These are phyloP conservation scores for Madurella fahalii DNA, from an alignment of 2,329 filamentous ascomycete genomes.

Conservation along the genomic window DNA sequence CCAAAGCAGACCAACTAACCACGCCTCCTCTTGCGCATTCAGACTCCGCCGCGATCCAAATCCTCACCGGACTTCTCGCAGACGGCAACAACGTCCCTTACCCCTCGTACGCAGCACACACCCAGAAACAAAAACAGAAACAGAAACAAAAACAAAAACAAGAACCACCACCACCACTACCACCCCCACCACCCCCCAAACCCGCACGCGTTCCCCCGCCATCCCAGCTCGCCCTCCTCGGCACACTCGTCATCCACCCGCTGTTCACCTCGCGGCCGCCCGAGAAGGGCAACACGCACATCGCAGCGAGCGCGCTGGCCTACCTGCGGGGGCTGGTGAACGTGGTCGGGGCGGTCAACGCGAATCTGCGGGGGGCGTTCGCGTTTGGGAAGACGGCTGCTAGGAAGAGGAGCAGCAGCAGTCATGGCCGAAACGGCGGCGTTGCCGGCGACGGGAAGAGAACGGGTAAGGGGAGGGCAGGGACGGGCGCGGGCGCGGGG, in stretches of 20 bases:
- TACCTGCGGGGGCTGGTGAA: slow-evolving; percentile 66
- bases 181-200: slow-evolving; percentile 17
- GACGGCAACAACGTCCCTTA: slow-evolving; percentile 40
- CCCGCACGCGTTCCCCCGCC: slow-evolving; percentile 64
- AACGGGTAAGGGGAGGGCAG: no score
- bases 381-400: slow-evolving; percentile 45
- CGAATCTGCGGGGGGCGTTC: slow-evolving; percentile 69
- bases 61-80: slow-evolving; percentile 61
- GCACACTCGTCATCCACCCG: slow-evolving; percentile 79
- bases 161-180: background rate
- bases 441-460: no score
- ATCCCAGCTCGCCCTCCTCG: slow-evolving; percentile 71
- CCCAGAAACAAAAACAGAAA: background rate
- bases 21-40: background rate
- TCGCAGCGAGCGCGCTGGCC: slow-evolving; percentile 62
- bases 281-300: slow-evolving; percentile 55
- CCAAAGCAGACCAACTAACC: slow-evolving; percentile 16
- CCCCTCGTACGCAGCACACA: slow-evolving; percentile 11
- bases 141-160: background rate
- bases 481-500: no score
- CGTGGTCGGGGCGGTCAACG: slow-evolving; percentile 64
- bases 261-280: slow-evolving; percentile 68
- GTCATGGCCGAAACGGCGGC: no score
- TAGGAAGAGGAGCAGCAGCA: background rate
- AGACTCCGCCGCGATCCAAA: slow-evolving; percentile 57